Base-by-base conservation (phyloP, 1,284 basidiomycete species). In the Leccinum subrobustum region DNA sequence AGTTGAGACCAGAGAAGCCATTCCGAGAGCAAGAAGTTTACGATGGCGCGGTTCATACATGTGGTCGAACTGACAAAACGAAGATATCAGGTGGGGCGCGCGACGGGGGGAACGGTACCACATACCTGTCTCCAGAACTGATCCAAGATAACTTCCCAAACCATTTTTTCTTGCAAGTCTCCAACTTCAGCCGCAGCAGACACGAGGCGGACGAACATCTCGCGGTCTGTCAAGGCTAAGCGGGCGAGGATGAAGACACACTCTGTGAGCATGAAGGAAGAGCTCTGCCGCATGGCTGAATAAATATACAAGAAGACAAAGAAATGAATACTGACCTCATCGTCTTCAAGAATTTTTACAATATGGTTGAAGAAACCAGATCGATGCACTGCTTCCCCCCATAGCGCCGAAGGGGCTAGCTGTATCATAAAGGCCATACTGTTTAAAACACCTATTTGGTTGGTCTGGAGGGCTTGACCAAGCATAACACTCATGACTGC, bases 91-190 rank as follows among this genome's bases (percentile, higher is more conserved):
- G 7, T 51, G n/a, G 12, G 3, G 35, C 35, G 11, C 23, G 16
- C 11, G 47, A 27, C 18, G 18, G 47, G 53, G 31, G 25, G 29
- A 31, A 33, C 8, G 18, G 12, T 16, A 52, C 6, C 2, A 75
- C 77, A 66, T 70, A 89, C 91, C 71, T 88, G 86, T 55, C 81
- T 82, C 86, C 89, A 92, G 88, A 91, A 93, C 63, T 89, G 87
- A 67, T 92, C 87, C 57, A 93, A 73, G 35, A 93, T 73, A 2
- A 76, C 76, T 61, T 91, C 86, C 75, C 84, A 90, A 1, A 91
- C 64, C 35, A 82, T 75, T 18, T 72, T 68, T 70, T 91, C 89
- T 3, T 75, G 71, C 50, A 80, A 72, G 61, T 78, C 78, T 44
- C 79, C 70, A 11, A 79, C 67, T 57, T 78, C 71, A 1, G 86